Base-by-base conservation (phyloP, 2,329 filamentous ascomycete genomes). In the Monascus ruber region DNA sequence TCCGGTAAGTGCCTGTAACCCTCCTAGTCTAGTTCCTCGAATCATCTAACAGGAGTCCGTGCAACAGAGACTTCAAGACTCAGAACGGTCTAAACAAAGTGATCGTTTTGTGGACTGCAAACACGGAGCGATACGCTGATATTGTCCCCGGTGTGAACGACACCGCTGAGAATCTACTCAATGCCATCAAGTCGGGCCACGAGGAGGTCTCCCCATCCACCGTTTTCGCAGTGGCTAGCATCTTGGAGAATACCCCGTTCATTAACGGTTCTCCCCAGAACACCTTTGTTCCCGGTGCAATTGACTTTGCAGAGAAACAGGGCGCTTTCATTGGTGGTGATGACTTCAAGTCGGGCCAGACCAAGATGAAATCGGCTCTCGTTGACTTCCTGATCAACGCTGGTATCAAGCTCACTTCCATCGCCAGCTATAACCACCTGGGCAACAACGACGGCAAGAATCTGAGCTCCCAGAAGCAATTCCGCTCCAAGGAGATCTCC, bases 391-490 rank as follows among this genome's bases (percentile, higher is more conserved):
- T 98, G 62, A 94, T 98, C 79, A 95, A 81, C 63, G 91, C 91
- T 35, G 91, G 91, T 62, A 96, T 98, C 76, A 95, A 94, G 73
- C 79, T 98, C 59, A 96, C 89, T 43, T 94, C 88, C 32, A 96
- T 98, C 69, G 86, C 91, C 49, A 93, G 85, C 69, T 98, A 98
- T 79, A 98, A 98, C 73, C 91, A 98, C 65, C 81, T 98, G 40
- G 91, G 91, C 58, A 98, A 98, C 78, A 98, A 98, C 61, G 89
- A 98, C 62, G 91, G 91, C 71, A 95, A 88, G 80, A 98, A 98
- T 72, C 69, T 98, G 54, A 94, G 85, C 71, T 94, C 88, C 33
- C 88, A 95, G 65, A 86, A 83, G 72, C 91, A 96, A 69, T 98
- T 98, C 79, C 88, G 91, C 55, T 94, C 87, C 68, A 98, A 98